These are phyloP conservation scores for Bertia moriformis DNA, from an alignment of 2,329 filamentous ascomycete genomes.

Conservation along the genomic window DNA sequence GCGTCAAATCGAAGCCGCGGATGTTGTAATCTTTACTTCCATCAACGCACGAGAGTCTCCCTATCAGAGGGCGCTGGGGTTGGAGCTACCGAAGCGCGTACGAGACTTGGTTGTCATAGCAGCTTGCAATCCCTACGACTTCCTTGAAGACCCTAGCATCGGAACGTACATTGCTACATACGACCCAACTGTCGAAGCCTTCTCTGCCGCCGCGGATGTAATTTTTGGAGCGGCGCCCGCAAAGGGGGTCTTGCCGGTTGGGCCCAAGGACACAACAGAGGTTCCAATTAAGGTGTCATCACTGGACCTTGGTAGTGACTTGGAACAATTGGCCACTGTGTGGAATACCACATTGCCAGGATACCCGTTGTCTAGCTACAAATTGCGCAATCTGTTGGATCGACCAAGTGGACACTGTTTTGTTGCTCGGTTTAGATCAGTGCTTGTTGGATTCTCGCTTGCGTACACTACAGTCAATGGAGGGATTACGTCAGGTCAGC, in stretches of 20 bases:
- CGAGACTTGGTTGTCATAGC: slow-evolving; percentile 20
- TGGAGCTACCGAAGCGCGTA: slow-evolving; percentile 13
- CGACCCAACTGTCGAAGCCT: slow-evolving; percentile 25
- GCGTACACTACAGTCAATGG: slow-evolving; percentile 13
- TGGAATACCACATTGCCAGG: slow-evolving; percentile 20
- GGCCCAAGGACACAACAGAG: slow-evolving; percentile 5
- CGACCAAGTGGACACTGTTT: slow-evolving; percentile 15
- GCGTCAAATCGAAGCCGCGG: slow-evolving; percentile 15
- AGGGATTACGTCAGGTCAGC: slow-evolving; percentile 6
- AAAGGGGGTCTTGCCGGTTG: slow-evolving; percentile 19
- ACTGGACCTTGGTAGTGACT: slow-evolving; percentile 10
- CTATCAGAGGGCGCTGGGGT: slow-evolving; percentile 18
- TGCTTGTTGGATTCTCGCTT: slow-evolving; percentile 20
- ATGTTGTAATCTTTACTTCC: slow-evolving; percentile 21
- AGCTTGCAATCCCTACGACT: slow-evolving; percentile 26
- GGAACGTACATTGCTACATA: slow-evolving; percentile 26
- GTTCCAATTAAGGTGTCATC: slow-evolving; percentile 6
- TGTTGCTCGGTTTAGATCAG: slow-evolving; percentile 11
- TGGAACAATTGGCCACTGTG: slow-evolving; percentile 12
- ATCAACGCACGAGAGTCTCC: slow-evolving; percentile 20
- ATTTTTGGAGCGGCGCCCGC: slow-evolving; percentile 18
- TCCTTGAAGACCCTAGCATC: slow-evolving; percentile 17
- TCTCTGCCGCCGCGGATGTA: slow-evolving; percentile 18
- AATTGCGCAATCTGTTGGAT: slow-evolving; percentile 12
- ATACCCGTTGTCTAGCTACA: slow-evolving; percentile 14